Evolutionary conservation across 2,329 filamentous ascomycete genomes (phyloP).

Genomic region (Cladophialophora immunda): DNA sequence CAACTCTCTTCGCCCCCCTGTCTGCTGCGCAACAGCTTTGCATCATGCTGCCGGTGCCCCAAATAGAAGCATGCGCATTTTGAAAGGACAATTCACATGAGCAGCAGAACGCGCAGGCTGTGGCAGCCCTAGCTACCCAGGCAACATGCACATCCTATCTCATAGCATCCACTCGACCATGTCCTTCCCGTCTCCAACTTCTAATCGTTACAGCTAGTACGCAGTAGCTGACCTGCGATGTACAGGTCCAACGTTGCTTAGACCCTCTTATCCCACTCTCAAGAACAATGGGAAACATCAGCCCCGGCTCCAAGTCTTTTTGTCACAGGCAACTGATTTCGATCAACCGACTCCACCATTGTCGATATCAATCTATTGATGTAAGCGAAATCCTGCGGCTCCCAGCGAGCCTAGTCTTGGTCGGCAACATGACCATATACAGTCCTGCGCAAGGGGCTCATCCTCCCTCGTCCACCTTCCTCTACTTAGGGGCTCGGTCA

Average conservation of each 20-base stretch:
- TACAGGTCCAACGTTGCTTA: neutral
- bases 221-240: conserved; percentile 9
- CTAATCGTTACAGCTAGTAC: neutral
- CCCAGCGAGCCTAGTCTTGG: conserved; percentile 21
- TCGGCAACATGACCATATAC: conserved; percentile 1
- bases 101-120: neutral
- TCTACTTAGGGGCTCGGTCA: neutral
- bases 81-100: neutral
- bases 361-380: conserved; percentile 26
- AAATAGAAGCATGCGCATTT: conserved; percentile 12
- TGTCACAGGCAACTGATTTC: conserved; percentile 3
- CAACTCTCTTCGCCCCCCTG: conserved; percentile 5
- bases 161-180: neutral
- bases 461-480: neutral
- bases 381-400: conserved; percentile 16
- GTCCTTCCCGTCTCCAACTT: neutral
- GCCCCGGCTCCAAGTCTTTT: neutral
- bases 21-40: conserved; percentile 26
- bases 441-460: conserved; percentile 1
- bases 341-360: conserved; percentile 27
- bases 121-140: neutral
- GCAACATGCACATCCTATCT: conserved; percentile 2
- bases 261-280: neutral
- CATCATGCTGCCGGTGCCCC: conserved; percentile 18
- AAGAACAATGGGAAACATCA: conserved; percentile 2